Percentiles rank a stretch among this genome's conserved stretches.
phyloP scores from a whole-genome alignment of 805 yeast species.

The Yamadazyma ubonensis region DNA sequence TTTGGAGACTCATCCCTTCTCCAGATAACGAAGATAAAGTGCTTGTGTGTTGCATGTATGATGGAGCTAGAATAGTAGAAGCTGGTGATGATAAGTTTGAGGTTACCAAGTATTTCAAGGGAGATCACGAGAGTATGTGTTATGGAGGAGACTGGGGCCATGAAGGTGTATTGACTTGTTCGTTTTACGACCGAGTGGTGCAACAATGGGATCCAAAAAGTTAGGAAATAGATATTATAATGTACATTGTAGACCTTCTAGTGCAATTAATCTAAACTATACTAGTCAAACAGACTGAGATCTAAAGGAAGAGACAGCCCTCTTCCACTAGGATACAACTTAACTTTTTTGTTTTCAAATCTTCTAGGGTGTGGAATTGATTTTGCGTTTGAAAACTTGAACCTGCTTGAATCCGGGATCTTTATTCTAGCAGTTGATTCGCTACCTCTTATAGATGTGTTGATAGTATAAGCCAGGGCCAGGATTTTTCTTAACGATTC shows the following conservation, averaged over 20 bases:
- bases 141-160: conserved; percentile 91
- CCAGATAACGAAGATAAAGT: conserved; percentile 48
- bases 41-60: conserved; percentile 90
- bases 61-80: conserved; percentile 75
- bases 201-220: conserved; percentile 62
- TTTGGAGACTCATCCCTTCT: conserved; percentile 83
- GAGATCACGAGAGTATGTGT: conserved; percentile 87
- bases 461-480: conserved; percentile 63
- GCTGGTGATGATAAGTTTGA: conserved; percentile 24
- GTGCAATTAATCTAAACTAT: no score
- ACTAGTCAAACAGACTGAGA: conserved; percentile 35
- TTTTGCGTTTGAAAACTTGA: conserved; percentile 61
- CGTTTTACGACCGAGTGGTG: conserved; percentile 83
- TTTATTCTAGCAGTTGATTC: conserved; percentile 26
- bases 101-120: conserved; percentile 48
- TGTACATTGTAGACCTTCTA: neutral
- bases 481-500: conserved; percentile 57
- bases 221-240: neutral
- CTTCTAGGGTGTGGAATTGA: conserved; percentile 87
- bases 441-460: conserved; percentile 21
- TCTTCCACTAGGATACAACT: conserved; percentile 92
- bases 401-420: conserved; percentile 65
- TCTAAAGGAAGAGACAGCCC: conserved; percentile 90
- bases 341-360: conserved; percentile 56
- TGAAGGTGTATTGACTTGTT: conserved; percentile 65